A percentile compares a stretch with the other conserved stretches of the same genome.
phyloP scores from a whole-genome alignment of 768 basidiomycete genomes.

The Boletus subparvulus region DNA sequence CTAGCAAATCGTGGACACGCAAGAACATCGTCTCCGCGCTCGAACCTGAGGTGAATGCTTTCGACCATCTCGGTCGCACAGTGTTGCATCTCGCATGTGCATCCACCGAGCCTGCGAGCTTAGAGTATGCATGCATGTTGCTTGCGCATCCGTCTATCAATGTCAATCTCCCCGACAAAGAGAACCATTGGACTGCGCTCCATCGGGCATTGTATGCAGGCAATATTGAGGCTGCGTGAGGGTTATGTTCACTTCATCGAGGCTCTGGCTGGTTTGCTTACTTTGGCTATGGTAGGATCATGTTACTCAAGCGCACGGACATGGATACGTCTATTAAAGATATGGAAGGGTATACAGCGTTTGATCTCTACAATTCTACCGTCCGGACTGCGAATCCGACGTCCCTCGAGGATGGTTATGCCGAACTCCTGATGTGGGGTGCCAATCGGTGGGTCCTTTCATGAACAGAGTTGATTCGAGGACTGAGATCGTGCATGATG shows the following conservation, averaged over 20 bases:
- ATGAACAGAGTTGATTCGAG: background rate
- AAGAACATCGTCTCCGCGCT: constrained; percentile 37
- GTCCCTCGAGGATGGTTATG: constrained; percentile 31
- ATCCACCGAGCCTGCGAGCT: constrained; percentile 53
- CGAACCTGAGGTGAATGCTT: constrained; percentile 60
- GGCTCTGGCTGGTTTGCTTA: constrained; percentile 11
- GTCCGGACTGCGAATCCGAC: constrained; percentile 68
- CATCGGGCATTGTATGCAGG: constrained; percentile 85
- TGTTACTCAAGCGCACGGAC: constrained; percentile 74
- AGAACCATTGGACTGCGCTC: constrained; percentile 89
- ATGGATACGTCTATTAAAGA: constrained; percentile 76
- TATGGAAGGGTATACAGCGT: constrained; percentile 84
- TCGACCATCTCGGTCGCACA: constrained; percentile 71
- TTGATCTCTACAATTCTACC: constrained; percentile 92
- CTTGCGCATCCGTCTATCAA: constrained; percentile 74
- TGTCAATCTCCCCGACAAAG: constrained; percentile 76
- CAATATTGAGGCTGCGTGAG: constrained; percentile 69
- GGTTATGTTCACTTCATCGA: constrained; percentile 5
- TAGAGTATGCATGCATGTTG: constrained; percentile 77
- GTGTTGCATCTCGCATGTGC: constrained; percentile 81
- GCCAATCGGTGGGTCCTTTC: constrained; percentile 57
- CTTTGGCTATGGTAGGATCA: constrained; percentile 46
- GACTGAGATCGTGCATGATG: background rate
- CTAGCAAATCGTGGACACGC: constrained; percentile 58
- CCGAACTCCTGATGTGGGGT: constrained; percentile 88